Conservation (phyloP, 2,329 filamentous ascomycete species). For the Trichoderma sp. region DNA sequence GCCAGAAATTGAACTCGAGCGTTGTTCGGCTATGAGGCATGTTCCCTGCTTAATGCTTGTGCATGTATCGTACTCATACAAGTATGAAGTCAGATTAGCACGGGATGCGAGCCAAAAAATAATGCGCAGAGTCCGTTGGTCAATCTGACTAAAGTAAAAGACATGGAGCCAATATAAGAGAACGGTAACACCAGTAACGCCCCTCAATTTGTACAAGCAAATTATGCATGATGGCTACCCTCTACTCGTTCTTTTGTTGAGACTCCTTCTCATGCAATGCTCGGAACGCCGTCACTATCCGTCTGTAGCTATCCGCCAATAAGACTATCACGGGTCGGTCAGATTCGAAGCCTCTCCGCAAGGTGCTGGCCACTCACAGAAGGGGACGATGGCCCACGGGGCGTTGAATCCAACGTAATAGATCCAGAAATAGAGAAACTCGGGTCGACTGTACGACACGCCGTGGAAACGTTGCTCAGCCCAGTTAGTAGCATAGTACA, state of each 20-base stretch:
- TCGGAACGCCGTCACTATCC: constrained; percentile 11
- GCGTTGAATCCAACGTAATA: constrained; percentile 61
- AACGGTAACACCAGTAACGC: background rate
- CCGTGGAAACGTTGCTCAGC: constrained; percentile 46
- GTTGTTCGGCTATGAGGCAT: background rate
- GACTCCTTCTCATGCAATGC: constrained; percentile 10
- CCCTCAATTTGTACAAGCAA: background rate
- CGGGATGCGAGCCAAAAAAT: too few relatives aligned
- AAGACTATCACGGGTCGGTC: background rate
- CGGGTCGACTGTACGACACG: constrained; percentile 54
- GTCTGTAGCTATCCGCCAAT: constrained; percentile 16
- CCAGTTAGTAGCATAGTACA: constrained; percentile 60
- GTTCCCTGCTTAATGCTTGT: background rate
- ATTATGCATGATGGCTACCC: background rate
- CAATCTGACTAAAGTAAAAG: background rate
- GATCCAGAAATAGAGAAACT: constrained; percentile 60
- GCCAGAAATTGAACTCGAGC: background rate
- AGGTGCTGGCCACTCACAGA: constrained; percentile 40
- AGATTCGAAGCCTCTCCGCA: background rate
- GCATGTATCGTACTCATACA: background rate
- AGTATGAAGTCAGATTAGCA: background rate
- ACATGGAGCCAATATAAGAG: background rate
- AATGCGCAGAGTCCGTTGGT: too few relatives aligned
- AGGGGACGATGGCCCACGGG: constrained; percentile 58
- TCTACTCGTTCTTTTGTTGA: background rate